Percentiles rank a stretch among this genome's conserved stretches.
These are phyloP conservation scores for Hyaloscypha bicolor DNA, from an alignment of 495 filamentous ascomycete genomes.

Conservation along the genomic window DNA sequence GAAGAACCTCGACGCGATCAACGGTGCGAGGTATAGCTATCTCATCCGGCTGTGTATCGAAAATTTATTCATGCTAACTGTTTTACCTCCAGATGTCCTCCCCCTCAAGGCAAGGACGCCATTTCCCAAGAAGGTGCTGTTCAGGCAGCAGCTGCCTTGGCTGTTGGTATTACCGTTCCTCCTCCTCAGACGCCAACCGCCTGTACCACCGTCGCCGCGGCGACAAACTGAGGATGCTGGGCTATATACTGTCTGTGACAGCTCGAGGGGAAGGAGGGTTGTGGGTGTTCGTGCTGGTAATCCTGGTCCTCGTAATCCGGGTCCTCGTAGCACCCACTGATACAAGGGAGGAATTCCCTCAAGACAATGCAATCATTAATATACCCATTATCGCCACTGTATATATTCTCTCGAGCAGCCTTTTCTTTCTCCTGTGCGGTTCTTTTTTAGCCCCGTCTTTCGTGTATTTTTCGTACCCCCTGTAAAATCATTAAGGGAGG, in stretches of 20 bases:
- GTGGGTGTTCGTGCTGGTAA: not conserved
- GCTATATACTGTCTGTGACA: constrained; percentile 11
- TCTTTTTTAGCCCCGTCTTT: not conserved
- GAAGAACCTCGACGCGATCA: constrained; percentile 18
- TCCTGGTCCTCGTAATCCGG: constrained; percentile 5
- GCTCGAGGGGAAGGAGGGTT: constrained; percentile 11
- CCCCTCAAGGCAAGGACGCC: constrained; percentile 9
- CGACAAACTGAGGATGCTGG: constrained; percentile 11
- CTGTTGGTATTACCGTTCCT: constrained; percentile 19
- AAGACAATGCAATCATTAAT: not conserved
- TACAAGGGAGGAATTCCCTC: not conserved
- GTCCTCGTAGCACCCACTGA: not conserved
- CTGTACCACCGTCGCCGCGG: constrained; percentile 9
- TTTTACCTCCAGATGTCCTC: constrained; percentile 20
- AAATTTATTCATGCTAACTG: constrained; percentile 18
- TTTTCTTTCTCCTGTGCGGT: not conserved
- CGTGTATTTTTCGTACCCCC: not conserved
- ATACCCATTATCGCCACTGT: not conserved
- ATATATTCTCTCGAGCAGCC: not conserved
- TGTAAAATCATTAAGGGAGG: too few relatives aligned
- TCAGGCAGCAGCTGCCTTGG: constrained; percentile 16
- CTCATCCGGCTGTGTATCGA: constrained; percentile 2
- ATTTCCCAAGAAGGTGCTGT: constrained; percentile 18
- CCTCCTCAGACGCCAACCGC: constrained; percentile 16
- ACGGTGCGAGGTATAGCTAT: constrained; percentile 15